These are phyloP conservation scores for Phlebiopsis gigantea DNA, from an alignment of 768 basidiomycete genomes.

Conservation along the genomic window DNA sequence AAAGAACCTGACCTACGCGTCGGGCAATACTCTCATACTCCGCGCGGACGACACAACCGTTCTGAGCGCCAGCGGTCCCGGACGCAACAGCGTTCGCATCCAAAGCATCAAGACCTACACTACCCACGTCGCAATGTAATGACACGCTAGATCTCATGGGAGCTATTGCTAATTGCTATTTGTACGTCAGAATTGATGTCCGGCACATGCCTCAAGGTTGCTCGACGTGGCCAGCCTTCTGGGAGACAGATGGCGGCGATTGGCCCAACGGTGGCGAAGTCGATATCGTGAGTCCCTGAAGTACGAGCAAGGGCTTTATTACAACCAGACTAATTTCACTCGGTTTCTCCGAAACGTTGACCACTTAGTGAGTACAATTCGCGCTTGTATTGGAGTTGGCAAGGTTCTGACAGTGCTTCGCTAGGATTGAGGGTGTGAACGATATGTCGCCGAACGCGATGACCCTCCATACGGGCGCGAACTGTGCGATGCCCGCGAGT, in stretches of 20 bases:
- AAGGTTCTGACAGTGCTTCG: background rate
- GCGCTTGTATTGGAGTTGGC: too few relatives aligned
- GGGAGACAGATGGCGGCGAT: conserved; percentile 39
- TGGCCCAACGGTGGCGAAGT: conserved; percentile 45
- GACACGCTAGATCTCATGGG: background rate
- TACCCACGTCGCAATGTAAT: conserved; percentile 49
- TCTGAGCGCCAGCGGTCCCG: conserved; percentile 42
- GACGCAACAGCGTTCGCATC: conserved; percentile 56
- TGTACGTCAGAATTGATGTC: conserved; percentile 33
- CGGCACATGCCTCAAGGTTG: conserved; percentile 55
- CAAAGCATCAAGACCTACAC: conserved; percentile 45
- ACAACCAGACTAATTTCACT: background rate
- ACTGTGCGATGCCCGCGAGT: conserved; percentile 19
- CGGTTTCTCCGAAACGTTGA: background rate
- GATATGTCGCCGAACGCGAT: conserved; percentile 16
- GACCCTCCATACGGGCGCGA: conserved; percentile 23
- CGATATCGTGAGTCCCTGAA: conserved; percentile 30
- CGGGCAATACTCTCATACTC: conserved; percentile 46
- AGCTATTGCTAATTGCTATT: background rate
- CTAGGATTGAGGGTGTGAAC: conserved; percentile 26
- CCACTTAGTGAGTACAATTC: background rate
- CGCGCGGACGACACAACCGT: conserved; percentile 48
- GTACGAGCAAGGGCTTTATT: background rate
- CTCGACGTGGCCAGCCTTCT: conserved; percentile 48
- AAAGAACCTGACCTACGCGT: conserved; percentile 54